phyloP scores from a whole-genome alignment of 1,284 basidiomycete species.

The Ustilago trichophora region DNA sequence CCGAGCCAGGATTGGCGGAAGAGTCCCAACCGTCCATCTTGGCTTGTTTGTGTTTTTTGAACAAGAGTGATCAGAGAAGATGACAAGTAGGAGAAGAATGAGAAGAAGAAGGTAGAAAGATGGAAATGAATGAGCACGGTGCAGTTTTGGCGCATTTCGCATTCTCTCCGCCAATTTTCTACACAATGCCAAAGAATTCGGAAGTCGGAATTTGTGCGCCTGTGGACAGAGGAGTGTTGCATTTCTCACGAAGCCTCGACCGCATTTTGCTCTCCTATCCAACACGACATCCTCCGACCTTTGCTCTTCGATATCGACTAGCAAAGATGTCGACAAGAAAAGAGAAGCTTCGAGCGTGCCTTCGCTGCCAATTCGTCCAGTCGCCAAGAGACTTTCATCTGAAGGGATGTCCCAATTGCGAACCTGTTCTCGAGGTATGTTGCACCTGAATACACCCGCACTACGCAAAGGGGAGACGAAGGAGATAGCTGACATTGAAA shows the following conservation, averaged over 20 bases:
- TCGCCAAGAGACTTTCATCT: conserved; percentile 83
- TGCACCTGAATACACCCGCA: too few species aligned
- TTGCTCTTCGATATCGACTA: background rate
- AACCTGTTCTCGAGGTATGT: conserved; percentile 87
- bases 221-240: background rate
- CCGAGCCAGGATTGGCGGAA: conserved; percentile 3
- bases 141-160: background rate
- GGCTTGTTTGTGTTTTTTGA: background rate
- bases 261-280: background rate
- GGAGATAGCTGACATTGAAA: too few species aligned
- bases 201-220: conserved; percentile 8
- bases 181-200: conserved; percentile 2
- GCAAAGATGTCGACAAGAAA: conserved; percentile 45
- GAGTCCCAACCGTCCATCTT: conserved; percentile 32
- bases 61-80: background rate
- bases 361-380: conserved; percentile 90
- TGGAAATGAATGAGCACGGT: conserved; percentile 11
- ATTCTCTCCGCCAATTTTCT: conserved; percentile 1
- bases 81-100: background rate
- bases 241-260: too few species aligned
- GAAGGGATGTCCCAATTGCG: conserved; percentile 94
- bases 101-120: background rate
- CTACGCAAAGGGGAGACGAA: too few species aligned
- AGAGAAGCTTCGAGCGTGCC: conserved; percentile 81
- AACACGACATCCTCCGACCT: background rate